A percentile compares a stretch with the other conserved stretches of the same genome.
Evolutionary conservation across 139 green algal genomes (phyloP).

Genomic region (Edaphochlamys debaryana): DNA sequence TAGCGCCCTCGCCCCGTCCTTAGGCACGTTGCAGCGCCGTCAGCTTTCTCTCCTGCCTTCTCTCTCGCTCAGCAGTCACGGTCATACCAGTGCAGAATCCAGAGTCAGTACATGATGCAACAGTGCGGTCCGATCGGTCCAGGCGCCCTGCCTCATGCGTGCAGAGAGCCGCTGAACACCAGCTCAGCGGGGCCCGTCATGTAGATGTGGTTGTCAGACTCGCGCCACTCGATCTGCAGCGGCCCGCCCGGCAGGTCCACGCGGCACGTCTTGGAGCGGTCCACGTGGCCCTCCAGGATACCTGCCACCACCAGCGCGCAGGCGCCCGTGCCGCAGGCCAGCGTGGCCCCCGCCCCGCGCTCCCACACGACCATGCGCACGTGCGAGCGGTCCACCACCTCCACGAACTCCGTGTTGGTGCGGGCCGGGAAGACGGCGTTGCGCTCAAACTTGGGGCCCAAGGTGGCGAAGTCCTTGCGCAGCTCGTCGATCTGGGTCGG

Average conservation of each 20-base stretch:
- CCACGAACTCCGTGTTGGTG: constrained; percentile 96
- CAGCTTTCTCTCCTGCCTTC: no score
- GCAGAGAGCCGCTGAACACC: constrained; percentile 79
- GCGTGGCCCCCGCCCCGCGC: constrained; percentile 92
- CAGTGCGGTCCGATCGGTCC: no score
- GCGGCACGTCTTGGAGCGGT: constrained; percentile 72
- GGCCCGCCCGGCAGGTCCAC: constrained; percentile 96
- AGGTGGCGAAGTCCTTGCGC: constrained; percentile 59
- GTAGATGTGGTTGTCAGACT: constrained; percentile 92
- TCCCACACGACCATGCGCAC: constrained; percentile 98
- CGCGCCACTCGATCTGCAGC: constrained; percentile 95
- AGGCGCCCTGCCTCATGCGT: neutral
- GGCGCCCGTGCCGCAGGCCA: constrained; percentile 97
- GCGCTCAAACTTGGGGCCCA: constrained; percentile 93
- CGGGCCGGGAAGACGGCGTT: constrained; percentile 91
- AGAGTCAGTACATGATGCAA: no score
- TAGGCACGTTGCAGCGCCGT: no score
- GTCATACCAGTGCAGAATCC: no score
- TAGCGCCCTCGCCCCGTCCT: no score
- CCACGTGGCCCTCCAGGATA: constrained; percentile 91
- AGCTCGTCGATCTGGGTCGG: constrained; percentile 78
- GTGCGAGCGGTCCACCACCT: constrained; percentile 79
- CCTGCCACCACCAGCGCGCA: constrained; percentile 97
- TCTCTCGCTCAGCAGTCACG: no score
- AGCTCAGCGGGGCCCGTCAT: constrained; percentile 97